These are phyloP conservation scores for Graphium sp. DNA, from an alignment of 2,329 filamentous ascomycete species.

Conservation along the genomic window DNA sequence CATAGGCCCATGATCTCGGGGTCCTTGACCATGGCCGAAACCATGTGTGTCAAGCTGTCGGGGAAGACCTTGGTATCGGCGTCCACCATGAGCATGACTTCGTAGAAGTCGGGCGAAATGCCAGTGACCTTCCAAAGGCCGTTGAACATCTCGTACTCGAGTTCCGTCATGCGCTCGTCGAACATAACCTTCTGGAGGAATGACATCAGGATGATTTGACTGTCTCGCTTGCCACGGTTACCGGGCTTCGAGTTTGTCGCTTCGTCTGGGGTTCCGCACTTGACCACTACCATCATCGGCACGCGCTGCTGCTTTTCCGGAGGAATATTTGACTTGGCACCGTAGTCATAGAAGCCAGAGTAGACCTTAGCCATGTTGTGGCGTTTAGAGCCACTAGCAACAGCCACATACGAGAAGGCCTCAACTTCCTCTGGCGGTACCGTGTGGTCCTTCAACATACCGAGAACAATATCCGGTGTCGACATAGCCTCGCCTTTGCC, in stretches of 20 bases:
- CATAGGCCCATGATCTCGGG: conserved; percentile 98
- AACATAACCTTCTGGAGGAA: conserved; percentile 99
- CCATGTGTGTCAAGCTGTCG: conserved; percentile 95
- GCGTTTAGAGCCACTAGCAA: conserved; percentile 86
- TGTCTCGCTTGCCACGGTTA: conserved; percentile 96
- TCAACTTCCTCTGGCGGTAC: conserved; percentile 67
- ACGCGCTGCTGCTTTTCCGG: conserved; percentile 85
- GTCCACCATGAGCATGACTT: conserved; percentile 96
- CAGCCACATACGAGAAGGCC: conserved; percentile 89
- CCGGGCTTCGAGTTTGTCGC: conserved; percentile 69
- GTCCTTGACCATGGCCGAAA: conserved; percentile 97
- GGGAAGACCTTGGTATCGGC: conserved; percentile 99
- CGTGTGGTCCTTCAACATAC: conserved; percentile 90
- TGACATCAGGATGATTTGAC: conserved; percentile 97
- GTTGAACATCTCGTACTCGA: conserved; percentile 99
- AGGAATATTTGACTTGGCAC: conserved; percentile 61
- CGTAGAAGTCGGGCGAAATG: conserved; percentile 95
- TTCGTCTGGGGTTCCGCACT: conserved; percentile 88
- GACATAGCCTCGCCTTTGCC: conserved; percentile 75
- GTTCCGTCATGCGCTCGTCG: conserved; percentile 97
- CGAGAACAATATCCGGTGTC: conserved; percentile 76
- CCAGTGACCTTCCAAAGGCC: conserved; percentile 97
- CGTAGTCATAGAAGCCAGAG: conserved; percentile 96
- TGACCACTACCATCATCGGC: conserved; percentile 93
- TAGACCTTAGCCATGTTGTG: conserved; percentile 99